These are phyloP conservation scores for Schwanniomyces occidentalis DNA, from an alignment of 805 yeast species.

Conservation along the genomic window DNA sequence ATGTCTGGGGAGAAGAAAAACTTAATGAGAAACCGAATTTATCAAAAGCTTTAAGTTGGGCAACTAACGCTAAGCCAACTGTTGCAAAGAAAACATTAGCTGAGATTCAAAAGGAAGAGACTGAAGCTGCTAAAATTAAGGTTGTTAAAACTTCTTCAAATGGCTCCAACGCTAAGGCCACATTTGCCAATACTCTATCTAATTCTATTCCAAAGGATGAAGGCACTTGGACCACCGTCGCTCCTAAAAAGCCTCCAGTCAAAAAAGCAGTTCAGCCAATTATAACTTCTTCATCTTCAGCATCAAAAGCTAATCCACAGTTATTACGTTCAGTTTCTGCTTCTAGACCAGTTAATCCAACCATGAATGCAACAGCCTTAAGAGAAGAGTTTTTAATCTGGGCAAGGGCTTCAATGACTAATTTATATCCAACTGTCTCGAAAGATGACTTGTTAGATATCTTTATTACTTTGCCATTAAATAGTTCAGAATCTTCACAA, in stretches of 20 bases:
- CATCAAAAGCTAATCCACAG: conserved; percentile 33
- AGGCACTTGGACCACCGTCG: conserved; percentile 47
- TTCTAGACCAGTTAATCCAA: conserved; percentile 23
- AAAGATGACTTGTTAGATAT: conserved; percentile 77
- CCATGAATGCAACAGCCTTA: conserved; percentile 23
- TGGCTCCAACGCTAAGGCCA: no score
- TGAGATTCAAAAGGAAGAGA: conserved; percentile 64
- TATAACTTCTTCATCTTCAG: conserved; percentile 18
- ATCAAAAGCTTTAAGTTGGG: conserved; percentile 50
- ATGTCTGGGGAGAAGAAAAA: conserved; percentile 22
- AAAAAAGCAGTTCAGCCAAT: conserved; percentile 21
- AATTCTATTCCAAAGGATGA: conserved; percentile 26
- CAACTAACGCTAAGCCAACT: conserved; percentile 17
- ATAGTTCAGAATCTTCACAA: conserved; percentile 67
- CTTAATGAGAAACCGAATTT: conserved; percentile 24
- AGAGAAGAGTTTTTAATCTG: conserved; percentile 65
- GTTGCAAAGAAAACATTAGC: conserved; percentile 52
- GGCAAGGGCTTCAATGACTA: conserved; percentile 68
- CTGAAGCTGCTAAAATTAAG: conserved; percentile 32
- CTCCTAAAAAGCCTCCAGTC: conserved; percentile 37
- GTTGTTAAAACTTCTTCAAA: conserved; percentile 16
- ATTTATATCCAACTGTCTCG: conserved; percentile 73
- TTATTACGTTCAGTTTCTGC: conserved; percentile 39
- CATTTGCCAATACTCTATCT: conserved; percentile 37
- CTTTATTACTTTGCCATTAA: conserved; percentile 75